A percentile compares a stretch with the other conserved stretches of the same genome.
phyloP scores from a whole-genome alignment of 1,139 yeast species.

The Magnusiomyces ingens region DNA sequence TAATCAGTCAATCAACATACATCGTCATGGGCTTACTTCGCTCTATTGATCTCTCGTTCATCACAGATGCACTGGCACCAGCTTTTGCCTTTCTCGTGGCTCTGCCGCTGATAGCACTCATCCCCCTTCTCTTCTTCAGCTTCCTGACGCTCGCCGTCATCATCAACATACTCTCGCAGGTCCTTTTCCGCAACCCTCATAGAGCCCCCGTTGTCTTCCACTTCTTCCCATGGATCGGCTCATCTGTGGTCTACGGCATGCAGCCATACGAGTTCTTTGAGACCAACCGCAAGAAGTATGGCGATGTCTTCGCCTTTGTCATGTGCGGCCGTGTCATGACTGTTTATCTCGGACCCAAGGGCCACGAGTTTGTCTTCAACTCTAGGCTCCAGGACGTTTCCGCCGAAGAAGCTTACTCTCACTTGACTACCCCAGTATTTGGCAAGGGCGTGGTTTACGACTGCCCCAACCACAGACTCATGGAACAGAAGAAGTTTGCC shows the following conservation, averaged over 20 bases:
- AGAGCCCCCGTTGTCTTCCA: constrained; percentile 75
- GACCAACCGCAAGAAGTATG: constrained; percentile 69
- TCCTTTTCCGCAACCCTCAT: constrained; percentile 57
- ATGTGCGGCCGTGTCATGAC: constrained; percentile 90
- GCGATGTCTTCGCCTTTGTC: constrained; percentile 87
- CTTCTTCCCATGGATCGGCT: constrained; percentile 95
- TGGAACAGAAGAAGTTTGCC: constrained; percentile 98
- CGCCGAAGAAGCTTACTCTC: constrained; percentile 94
- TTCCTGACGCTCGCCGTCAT: constrained; percentile 38
- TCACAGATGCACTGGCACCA: constrained; percentile 6
- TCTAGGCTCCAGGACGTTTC: constrained; percentile 84
- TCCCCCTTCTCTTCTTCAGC: constrained; percentile 24
- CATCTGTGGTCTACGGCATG: constrained; percentile 83
- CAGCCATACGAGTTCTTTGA: constrained; percentile 87
- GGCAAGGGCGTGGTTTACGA: constrained; percentile 97
- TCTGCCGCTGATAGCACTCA: constrained; percentile 24
- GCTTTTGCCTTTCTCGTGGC: constrained; percentile 10
- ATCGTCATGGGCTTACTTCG: constrained; percentile 14
- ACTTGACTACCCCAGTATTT: constrained; percentile 93
- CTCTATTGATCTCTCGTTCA: constrained; percentile 29
- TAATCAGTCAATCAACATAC: no score
- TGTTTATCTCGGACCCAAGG: constrained; percentile 93
- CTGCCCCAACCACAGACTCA: constrained; percentile 85
- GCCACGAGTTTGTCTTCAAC: constrained; percentile 93
- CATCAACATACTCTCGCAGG: constrained; percentile 64